Evolutionary conservation across 192 early-diverging fungal genomes (phyloP).

Genomic region (Coemansia sp.): DNA sequence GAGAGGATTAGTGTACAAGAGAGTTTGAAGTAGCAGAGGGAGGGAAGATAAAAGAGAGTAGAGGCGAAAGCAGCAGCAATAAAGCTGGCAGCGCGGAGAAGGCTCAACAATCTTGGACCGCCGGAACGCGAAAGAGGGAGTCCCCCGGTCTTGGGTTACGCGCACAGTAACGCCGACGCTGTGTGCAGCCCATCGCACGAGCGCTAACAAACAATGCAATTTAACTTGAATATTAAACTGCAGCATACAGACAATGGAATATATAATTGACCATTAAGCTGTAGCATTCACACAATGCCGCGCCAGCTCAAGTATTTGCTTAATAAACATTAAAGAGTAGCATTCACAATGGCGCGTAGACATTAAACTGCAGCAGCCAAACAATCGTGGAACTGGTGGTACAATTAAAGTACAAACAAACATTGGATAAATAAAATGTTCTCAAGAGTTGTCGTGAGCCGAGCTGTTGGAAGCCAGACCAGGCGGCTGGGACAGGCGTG

Average conservation of each 20-base stretch:
- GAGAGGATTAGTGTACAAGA: not conserved
- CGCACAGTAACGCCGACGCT: not conserved
- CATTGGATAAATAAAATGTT: not conserved
- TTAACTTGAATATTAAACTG: not conserved
- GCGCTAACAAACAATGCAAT: not conserved
- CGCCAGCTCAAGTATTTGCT: not conserved
- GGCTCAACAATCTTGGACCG: not conserved
- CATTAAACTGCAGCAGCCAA: not conserved
- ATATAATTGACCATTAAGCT: too few relatives aligned
- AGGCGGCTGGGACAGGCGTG: not conserved
- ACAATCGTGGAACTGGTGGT: not conserved
- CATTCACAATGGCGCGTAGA: not conserved
- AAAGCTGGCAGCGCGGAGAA: not conserved
- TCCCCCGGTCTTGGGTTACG: not conserved
- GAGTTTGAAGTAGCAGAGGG: not conserved
- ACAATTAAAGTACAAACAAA: constrained; percentile 1
- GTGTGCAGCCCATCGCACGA: not conserved
- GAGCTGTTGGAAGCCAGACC: not conserved
- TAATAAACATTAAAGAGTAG: not conserved
- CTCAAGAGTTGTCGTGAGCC: not conserved
- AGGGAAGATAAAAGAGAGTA: not conserved
- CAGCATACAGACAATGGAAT: too few relatives aligned
- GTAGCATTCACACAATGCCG: too few relatives aligned
- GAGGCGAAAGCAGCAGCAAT: not conserved
- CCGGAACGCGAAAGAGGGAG: not conserved